phyloP scores from a whole-genome alignment of 768 basidiomycete genomes.

The Pleurotus citrinopileatus region DNA sequence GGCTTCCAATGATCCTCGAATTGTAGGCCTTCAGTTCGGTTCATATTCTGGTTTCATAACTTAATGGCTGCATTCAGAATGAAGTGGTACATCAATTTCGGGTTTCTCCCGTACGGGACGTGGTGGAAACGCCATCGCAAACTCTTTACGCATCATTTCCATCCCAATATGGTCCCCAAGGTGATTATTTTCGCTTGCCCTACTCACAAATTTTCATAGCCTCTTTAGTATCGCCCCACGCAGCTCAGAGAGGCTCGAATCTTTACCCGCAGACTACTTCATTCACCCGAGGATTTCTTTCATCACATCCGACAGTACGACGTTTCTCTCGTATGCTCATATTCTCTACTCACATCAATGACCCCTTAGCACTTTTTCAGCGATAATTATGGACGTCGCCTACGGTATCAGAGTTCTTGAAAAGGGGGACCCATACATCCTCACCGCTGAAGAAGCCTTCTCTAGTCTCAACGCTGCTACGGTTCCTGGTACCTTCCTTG shows the following conservation, averaged over 20 bases:
- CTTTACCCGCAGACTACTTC: constrained; percentile 21
- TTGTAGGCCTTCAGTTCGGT: constrained; percentile 14
- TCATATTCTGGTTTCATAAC: neutral
- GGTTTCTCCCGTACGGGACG: constrained; percentile 36
- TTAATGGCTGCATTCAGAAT: neutral
- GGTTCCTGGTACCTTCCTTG: constrained; percentile 6
- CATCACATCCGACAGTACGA: constrained; percentile 25
- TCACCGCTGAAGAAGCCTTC: constrained; percentile 9
- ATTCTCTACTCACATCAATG: neutral
- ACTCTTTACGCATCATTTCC: constrained; percentile 27
- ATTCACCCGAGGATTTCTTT: constrained; percentile 18
- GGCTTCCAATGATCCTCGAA: constrained; percentile 15
- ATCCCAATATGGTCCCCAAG: constrained; percentile 9
- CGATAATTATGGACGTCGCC: constrained; percentile 9
- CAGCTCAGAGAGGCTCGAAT: constrained; percentile 19
- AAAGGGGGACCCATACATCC: constrained; percentile 1
- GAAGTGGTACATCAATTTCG: constrained; percentile 9
- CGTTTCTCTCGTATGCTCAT: neutral
- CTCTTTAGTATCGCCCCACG: constrained; percentile 15
- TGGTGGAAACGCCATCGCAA: constrained; percentile 39
- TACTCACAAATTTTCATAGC: neutral
- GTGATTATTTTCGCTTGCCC: neutral
- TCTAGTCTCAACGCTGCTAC: constrained; percentile 6
- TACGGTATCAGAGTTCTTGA: constrained; percentile 5
- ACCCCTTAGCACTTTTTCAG: constrained; percentile 1